These are phyloP conservation scores for Prunus padus DNA, from an alignment of 306 rosid species.

Conservation along the genomic window DNA sequence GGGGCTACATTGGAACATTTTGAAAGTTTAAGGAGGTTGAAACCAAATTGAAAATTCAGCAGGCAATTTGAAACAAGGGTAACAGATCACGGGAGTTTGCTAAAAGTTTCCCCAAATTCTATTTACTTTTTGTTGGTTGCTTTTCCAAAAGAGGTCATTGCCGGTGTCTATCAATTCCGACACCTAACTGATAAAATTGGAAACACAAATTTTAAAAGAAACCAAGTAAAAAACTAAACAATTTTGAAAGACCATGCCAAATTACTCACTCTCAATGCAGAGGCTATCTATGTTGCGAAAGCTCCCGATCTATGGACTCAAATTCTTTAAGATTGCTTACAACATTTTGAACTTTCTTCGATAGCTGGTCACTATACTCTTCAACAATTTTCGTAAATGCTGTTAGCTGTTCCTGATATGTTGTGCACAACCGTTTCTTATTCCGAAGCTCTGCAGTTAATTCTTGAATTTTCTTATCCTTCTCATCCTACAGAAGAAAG, in stretches of 20 bases:
- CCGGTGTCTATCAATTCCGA: not conserved
- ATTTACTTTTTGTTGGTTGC: not conserved
- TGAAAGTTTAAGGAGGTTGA: too few relatives aligned
- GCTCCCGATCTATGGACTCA: slow-evolving; percentile 60
- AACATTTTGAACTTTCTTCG: slow-evolving; percentile 63
- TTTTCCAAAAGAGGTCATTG: not conserved
- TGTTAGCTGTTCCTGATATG: slow-evolving; percentile 75
- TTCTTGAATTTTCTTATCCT: slow-evolving; percentile 89
- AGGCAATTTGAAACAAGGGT: too few relatives aligned
- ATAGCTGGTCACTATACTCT: slow-evolving; percentile 70
- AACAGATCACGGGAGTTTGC: too few relatives aligned
- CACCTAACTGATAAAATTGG: not conserved
- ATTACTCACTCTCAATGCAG: slow-evolving; percentile 40
- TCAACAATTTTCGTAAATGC: slow-evolving; percentile 74
- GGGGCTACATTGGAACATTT: too few relatives aligned
- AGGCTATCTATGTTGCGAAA: slow-evolving; percentile 52
- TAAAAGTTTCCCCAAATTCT: not conserved
- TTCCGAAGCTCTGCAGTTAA: slow-evolving; percentile 80
- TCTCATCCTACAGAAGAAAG: slow-evolving; percentile 67
- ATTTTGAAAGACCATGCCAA: not conserved
- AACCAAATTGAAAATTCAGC: too few relatives aligned
- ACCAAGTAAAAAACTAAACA: not conserved
- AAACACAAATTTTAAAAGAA: not conserved
- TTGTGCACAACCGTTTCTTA: slow-evolving; percentile 72
- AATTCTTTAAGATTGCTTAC: slow-evolving; percentile 75